Percentiles rank a stretch among this genome's conserved stretches.
These are phyloP conservation scores for Gracilaria vermiculophylla DNA, from an alignment of 23 red algal genomes.

Conservation along the genomic window DNA sequence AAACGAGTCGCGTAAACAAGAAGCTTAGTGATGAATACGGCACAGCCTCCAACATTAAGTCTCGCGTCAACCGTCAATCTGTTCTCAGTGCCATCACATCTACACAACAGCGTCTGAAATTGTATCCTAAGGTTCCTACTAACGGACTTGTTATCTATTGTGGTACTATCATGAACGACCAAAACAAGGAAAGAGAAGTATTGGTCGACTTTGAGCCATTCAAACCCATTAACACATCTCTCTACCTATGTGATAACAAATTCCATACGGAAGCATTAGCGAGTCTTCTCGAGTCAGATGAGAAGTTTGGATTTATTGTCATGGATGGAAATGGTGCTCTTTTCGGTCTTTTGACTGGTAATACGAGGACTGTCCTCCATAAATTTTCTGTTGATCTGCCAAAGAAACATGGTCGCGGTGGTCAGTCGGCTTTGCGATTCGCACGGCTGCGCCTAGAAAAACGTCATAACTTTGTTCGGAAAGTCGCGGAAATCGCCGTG, in stretches of 20 bases:
- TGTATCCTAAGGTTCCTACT: constrained; percentile 84
- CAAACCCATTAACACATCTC: constrained; percentile 99
- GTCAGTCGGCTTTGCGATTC: constrained; percentile 97
- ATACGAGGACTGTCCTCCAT: constrained; percentile 88
- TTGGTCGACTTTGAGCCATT: constrained; percentile 96
- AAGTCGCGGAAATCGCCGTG: constrained; percentile 90
- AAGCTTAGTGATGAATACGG: constrained; percentile 95
- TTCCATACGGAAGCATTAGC: constrained; percentile 94
- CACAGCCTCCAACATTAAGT: constrained; percentile 99
- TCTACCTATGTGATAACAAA: constrained; percentile 96
- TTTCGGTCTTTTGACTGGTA: constrained; percentile 87
- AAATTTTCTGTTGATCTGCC: constrained; percentile 95
- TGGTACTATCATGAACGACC: constrained; percentile 92
- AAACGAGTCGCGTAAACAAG: constrained; percentile 80
- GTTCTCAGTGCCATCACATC: constrained; percentile 97
- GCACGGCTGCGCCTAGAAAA: constrained; percentile 95
- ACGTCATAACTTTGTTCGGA: constrained; percentile 95
- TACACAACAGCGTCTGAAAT: constrained; percentile 98
- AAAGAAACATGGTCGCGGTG: constrained; percentile 99
- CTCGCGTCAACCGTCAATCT: constrained; percentile 96
- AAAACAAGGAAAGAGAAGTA: constrained; percentile 98
- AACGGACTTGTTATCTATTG: constrained; percentile 98
- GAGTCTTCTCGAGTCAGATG: constrained; percentile 91
- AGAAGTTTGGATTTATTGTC: constrained; percentile 98
- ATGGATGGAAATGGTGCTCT: constrained; percentile 97